Base-by-base conservation (phyloP, 768 basidiomycete species). In the Leccinum broughii region DNA sequence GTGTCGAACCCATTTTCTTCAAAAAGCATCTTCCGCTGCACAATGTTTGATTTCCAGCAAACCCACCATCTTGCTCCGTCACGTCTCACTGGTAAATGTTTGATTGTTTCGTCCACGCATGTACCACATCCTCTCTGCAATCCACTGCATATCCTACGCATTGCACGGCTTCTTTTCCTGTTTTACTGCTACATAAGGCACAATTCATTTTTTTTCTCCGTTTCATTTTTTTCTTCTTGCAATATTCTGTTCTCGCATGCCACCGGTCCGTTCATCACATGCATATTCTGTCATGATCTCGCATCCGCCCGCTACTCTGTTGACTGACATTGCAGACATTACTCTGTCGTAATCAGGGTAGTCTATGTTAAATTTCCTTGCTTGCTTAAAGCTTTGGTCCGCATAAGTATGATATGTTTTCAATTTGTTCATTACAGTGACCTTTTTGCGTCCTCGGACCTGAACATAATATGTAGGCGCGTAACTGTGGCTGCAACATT, bases 101-200 rank as follows among this genome's bases (percentile, higher is more conserved):
- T 57, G 57, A 50, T 24, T 51, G 37, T 32, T 39, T 65, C 67
- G 62, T 58, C 60, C 65, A 34, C 60, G 60, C 63, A 64, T 73
- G 72, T 61, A 69, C 58, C 28, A 44, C 62, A 65, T 64, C 57
- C 50, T 56, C 51, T 62, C 58, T 60, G 46, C 69, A 62, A 66
- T 41, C 39, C 57, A 61, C 53, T 44, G 67, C 70, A 72, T 63
- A 64, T 59, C 56, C 66, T 58, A 69, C 65, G 52, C 67, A 72
- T 60, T 54, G 52, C 66, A 70, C 58, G 54, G 57, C 55, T 59
- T 61, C 58, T 24, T 46, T 51, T 41, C 49, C 56, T 62, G 61
- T 61, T 60, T 61, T 58, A 57, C 63, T 55, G 55, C 51, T 58
- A 59, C 58, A 64, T 14, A 51, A 48, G 54, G 66, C 64, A 60